Base-by-base conservation (phyloP, 345 rosid species). In the Populus ilicifolia region DNA sequence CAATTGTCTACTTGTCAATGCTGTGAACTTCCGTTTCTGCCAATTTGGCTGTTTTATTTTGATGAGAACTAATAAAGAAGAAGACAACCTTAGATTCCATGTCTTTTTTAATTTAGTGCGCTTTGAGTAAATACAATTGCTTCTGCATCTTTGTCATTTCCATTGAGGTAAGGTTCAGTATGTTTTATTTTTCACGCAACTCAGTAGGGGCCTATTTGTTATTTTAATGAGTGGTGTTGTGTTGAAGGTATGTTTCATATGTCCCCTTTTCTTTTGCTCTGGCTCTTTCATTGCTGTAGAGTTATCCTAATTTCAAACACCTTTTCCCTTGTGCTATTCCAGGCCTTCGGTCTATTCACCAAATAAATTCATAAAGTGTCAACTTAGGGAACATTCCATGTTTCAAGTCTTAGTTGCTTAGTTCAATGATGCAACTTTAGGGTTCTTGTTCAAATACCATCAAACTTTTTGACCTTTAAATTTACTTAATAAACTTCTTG, bases 61-160 rank as follows among this genome's bases (percentile, higher is more conserved):
- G 2, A 48, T 44, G 35, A 27, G 61, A 5, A 3, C 56, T 44
- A 46, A 41, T 21, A 69, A 69, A 69, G 44, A 59, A 69, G 56
- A 69, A 56, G 69, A 70, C 35, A 62, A 56, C 69, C 30, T n/a
- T 11, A 21, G 21, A 20, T 67, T 50, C 25, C 2, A 17, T 25
- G 27, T 68, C 35, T 25, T 11, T 17, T 61, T 52, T 76, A 23
- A 12, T 11, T 3, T 52, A 39, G 79, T 21, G 13, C 4, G 68
- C 29, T 69, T 77, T 21, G 29, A 61, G 21, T 75, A 33, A n/a
- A 75, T 66, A 33, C 78, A 64, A 65, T 29, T 23, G 17, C 39
- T 59, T 23, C 18, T 41, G 9, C 27, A 27, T 35, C 36, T 56
- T 59, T 69, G 29, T 61, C 14, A 0, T 61, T 70, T 52, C 29